Conservation (phyloP, 202 grass and related monocot genomes). For the Carex arenaria region DNA sequence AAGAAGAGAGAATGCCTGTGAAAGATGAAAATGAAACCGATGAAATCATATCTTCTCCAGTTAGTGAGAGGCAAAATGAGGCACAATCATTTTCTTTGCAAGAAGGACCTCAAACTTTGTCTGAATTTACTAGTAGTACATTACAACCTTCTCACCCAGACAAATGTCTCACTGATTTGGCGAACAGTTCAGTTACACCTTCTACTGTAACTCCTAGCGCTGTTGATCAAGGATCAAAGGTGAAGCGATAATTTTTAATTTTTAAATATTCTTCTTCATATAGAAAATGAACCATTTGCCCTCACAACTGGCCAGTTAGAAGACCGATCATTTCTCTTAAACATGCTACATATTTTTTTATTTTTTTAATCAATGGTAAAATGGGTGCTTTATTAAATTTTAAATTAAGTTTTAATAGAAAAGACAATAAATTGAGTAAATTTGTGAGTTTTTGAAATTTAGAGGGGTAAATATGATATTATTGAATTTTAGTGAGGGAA, state of each 20-base stretch:
- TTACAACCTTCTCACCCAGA: not conserved
- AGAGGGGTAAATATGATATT: too few species aligned
- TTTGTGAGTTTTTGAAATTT: too few species aligned
- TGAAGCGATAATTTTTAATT: conserved; percentile 5
- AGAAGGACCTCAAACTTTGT: conserved; percentile 1
- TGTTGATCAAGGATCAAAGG: conserved; percentile 19
- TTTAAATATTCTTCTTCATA: conserved; percentile 1
- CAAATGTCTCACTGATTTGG: conserved; percentile 6
- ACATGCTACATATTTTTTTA: too few species aligned
- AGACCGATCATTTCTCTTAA: too few species aligned
- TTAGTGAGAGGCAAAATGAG: conserved; percentile 17
- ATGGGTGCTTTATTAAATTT: too few species aligned
- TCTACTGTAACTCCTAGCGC: not conserved
- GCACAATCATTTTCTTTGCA: not conserved
- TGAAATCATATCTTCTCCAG: conserved; percentile 22
- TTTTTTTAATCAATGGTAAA: too few species aligned
- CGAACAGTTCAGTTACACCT: not conserved
- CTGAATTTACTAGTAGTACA: conserved; percentile 11
- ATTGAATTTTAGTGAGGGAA: too few species aligned
- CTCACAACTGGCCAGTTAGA: too few species aligned
- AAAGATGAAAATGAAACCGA: conserved; percentile 25
- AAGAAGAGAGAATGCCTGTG: conserved; percentile 38
- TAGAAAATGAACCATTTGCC: too few species aligned
- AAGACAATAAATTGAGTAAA: too few species aligned
- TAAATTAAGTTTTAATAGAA: too few species aligned